phyloP scores from a whole-genome alignment of 805 yeast genomes.

The Candida oleophila region DNA sequence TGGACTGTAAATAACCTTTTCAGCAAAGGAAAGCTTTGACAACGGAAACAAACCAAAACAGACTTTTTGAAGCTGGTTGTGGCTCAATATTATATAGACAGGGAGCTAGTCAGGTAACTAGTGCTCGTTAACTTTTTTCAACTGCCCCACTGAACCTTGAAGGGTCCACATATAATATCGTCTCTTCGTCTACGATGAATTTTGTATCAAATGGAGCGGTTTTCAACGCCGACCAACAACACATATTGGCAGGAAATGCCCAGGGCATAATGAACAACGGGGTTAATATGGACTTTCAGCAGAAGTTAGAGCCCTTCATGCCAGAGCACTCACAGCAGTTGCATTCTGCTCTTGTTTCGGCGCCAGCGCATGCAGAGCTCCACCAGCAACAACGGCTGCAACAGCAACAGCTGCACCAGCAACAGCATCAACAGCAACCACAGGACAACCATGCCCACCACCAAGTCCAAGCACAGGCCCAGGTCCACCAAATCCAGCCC shows the following conservation, averaged over 20 bases:
- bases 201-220: not conserved
- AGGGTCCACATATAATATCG: no score
- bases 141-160: no score
- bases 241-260: not conserved
- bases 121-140: no score
- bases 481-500: not conserved
- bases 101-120: not conserved
- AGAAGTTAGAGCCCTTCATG: not conserved
- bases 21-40: no score
- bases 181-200: not conserved
- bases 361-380: not conserved
- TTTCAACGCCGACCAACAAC: not conserved
- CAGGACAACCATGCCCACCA: not conserved
- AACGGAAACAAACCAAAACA: no score
- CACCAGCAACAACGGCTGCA: not conserved
- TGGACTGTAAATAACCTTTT: no score
- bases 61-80: no score
- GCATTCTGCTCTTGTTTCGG: not conserved
- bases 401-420: slow-evolving; percentile 1
- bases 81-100: no score
- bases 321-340: no score
- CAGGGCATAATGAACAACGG: not conserved
- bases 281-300: not conserved
- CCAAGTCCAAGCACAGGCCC: not conserved
- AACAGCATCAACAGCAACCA: not conserved